A percentile compares a stretch with the other conserved stretches of the same genome.
phyloP scores from a whole-genome alignment of 1,139 yeast genomes.

The Hyphopichia fennica region DNA sequence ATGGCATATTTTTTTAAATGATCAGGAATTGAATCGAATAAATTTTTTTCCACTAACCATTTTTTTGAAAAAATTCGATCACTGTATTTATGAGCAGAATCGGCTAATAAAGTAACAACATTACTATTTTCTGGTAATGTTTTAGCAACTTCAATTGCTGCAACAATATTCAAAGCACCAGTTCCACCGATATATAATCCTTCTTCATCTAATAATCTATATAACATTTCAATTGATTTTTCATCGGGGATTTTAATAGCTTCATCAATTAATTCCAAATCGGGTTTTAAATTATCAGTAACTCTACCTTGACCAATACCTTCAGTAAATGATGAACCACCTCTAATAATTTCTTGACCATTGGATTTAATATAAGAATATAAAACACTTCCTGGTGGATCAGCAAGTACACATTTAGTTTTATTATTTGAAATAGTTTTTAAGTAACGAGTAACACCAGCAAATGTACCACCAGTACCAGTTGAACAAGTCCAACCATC shows the following conservation, averaged over 20 bases:
- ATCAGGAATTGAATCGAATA: constrained; percentile 67
- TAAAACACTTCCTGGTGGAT: constrained; percentile 90
- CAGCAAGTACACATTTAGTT: constrained; percentile 71
- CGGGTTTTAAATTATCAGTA: constrained; percentile 77
- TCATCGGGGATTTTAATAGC: constrained; percentile 76
- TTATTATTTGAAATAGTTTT: constrained; percentile 61
- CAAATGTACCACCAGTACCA: constrained; percentile 90
- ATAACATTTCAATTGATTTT: constrained; percentile 76
- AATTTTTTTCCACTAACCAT: constrained; percentile 73
- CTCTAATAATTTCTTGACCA: constrained; percentile 60
- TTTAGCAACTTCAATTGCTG: constrained; percentile 73
- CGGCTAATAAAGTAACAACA: constrained; percentile 83
- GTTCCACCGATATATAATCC: constrained; percentile 92
- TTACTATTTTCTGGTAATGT: constrained; percentile 78
- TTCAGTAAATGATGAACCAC: constrained; percentile 87
- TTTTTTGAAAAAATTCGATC: constrained; percentile 73
- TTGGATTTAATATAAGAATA: constrained; percentile 73
- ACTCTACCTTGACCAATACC: constrained; percentile 96
- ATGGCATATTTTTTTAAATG: constrained; percentile 65
- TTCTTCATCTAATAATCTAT: constrained; percentile 79
- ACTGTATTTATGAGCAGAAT: constrained; percentile 85
- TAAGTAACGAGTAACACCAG: constrained; percentile 76
- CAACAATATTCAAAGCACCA: constrained; percentile 79
- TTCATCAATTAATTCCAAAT: constrained; percentile 68
- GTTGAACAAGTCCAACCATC: constrained; percentile 88